phyloP scores from a whole-genome alignment of 345 rosid genomes.

The Ceriops decandra region DNA sequence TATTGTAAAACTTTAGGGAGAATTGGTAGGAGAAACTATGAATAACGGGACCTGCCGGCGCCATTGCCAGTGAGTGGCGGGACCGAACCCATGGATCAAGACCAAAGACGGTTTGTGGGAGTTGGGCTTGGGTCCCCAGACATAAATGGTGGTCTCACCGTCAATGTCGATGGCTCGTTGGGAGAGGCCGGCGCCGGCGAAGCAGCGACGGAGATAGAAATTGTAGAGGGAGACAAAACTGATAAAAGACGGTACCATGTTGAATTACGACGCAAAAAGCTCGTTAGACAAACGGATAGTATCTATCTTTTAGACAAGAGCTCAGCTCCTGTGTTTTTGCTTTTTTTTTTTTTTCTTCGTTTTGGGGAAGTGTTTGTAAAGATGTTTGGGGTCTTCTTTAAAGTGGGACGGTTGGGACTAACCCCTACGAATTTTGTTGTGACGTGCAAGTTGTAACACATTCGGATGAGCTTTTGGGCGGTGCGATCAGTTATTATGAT shows the following conservation, averaged over 20 bases:
- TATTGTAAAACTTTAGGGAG: too few species aligned
- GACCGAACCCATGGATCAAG: conserved; percentile 88
- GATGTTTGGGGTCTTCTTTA: too few species aligned
- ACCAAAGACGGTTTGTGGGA: conserved; percentile 44
- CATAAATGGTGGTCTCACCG: conserved; percentile 54
- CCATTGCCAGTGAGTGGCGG: conserved; percentile 78
- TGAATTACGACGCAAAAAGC: background rate
- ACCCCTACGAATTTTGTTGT: too few species aligned
- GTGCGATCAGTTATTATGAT: too few species aligned
- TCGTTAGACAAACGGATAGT: background rate
- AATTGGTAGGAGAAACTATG: background rate
- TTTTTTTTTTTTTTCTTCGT: too few species aligned
- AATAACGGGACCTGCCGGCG: conserved; percentile 35
- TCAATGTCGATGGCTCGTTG: conserved; percentile 40
- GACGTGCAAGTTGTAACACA: too few species aligned
- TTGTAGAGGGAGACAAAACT: conserved; percentile 58
- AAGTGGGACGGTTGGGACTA: too few species aligned
- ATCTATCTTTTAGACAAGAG: background rate
- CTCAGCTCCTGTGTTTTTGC: background rate
- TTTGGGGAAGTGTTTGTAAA: background rate
- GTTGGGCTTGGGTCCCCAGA: conserved; percentile 60
- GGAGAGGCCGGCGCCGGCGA: conserved; percentile 57
- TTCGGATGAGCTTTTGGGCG: too few species aligned
- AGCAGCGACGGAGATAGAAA: conserved; percentile 69
- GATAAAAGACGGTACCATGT: conserved; percentile 48